These are phyloP conservation scores for Metschnikowia corniflorae DNA, from an alignment of 805 yeast species.

Conservation along the genomic window DNA sequence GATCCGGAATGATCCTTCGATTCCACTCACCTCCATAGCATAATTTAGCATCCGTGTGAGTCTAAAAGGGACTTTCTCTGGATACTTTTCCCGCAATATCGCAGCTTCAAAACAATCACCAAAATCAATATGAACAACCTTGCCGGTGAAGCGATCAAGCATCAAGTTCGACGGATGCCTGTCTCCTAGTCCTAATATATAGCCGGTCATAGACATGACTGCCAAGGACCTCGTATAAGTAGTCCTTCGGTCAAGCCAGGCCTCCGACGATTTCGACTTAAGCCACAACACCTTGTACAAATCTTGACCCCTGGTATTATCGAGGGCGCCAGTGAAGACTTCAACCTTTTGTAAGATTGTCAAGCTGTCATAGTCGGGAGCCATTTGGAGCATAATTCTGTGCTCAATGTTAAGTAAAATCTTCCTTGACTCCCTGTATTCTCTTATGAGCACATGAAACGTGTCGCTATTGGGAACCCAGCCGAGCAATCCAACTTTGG, in stretches of 20 bases:
- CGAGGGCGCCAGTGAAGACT: conserved; percentile 92
- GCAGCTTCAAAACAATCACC: conserved; percentile 99
- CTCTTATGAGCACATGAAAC: conserved; percentile 87
- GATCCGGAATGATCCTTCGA: conserved; percentile 94
- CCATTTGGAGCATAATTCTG: conserved; percentile 95
- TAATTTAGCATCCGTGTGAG: conserved; percentile 94
- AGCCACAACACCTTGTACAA: conserved; percentile 94
- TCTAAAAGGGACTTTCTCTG: conserved; percentile 97
- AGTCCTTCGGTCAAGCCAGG: conserved; percentile 96
- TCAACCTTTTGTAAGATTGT: conserved; percentile 91
- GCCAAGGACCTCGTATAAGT: conserved; percentile 95
- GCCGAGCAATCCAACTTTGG: conserved; percentile 92
- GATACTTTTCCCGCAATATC: conserved; percentile 90
- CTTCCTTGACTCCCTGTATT: conserved; percentile 88
- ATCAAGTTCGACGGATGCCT: conserved; percentile 96
- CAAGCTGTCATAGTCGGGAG: conserved; percentile 89
- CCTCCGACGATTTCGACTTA: conserved; percentile 91
- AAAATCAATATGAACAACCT: conserved; percentile 94
- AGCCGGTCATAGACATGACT: conserved; percentile 98
- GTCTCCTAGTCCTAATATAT: conserved; percentile 94
- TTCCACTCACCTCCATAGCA: conserved; percentile 99
- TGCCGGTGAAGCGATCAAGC: conserved; percentile 93
- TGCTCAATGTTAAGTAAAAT: conserved; percentile 89
- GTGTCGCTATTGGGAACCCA: conserved; percentile 99
- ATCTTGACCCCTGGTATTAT: conserved; percentile 95